phyloP scores from a whole-genome alignment of 164 flowering plant species.

The grape (Vitis vinifera) region DNA sequence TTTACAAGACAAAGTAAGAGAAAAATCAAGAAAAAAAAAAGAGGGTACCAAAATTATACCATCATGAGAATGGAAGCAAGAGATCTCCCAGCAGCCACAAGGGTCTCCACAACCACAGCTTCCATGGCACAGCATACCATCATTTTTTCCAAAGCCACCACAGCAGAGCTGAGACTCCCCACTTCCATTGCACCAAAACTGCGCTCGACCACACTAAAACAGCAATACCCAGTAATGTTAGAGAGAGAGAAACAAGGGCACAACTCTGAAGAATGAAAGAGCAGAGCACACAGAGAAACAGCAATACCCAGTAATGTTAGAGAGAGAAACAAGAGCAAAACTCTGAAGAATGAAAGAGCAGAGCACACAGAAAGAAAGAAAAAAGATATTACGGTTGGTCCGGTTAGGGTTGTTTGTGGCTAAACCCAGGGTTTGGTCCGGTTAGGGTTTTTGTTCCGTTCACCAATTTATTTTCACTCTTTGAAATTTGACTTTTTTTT shows the following conservation, averaged over 20 bases:
- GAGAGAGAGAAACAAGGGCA: not conserved
- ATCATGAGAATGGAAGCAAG: constrained; percentile 23
- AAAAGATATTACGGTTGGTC: constrained; percentile 9
- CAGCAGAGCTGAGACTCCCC: constrained; percentile 10
- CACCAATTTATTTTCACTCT: not conserved
- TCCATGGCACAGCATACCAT: constrained; percentile 17
- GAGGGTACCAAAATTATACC: constrained; percentile 19
- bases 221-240: not conserved
- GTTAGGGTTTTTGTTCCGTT: constrained; percentile 21
- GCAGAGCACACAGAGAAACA: not conserved
- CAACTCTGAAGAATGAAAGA: not conserved
- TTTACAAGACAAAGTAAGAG: not conserved
- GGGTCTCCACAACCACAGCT: constrained; percentile 27
- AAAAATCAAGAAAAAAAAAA: not conserved
- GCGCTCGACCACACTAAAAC: constrained; percentile 6
- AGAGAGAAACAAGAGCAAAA: not conserved
- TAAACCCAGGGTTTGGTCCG: constrained; percentile 23
- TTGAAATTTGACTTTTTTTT: not conserved
- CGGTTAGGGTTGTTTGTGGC: constrained; percentile 8
- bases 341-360: not conserved
- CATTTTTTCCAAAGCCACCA: constrained; percentile 6
- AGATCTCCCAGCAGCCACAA: constrained; percentile 23
- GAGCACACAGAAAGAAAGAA: not conserved
- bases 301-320: not conserved
- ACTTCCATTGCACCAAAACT: constrained; percentile 26